Evolutionary conservation across 2,329 filamentous ascomycete species (phyloP).

Genomic region (Chaetothyriales sp.): DNA sequence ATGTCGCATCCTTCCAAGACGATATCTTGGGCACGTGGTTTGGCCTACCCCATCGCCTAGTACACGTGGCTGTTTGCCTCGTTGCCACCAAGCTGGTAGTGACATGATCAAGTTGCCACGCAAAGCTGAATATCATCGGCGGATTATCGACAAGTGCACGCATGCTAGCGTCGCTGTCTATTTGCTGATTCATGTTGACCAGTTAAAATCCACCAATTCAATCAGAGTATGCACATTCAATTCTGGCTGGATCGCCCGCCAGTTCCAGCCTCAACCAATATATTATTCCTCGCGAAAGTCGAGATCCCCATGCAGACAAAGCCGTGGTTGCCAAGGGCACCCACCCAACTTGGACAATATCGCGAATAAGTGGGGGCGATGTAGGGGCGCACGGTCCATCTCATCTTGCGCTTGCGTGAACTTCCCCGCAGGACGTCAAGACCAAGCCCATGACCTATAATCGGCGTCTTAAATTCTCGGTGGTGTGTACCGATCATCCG

Average conservation of each 20-base stretch:
- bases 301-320: conserved; percentile 58
- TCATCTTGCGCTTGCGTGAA: conserved; percentile 48
- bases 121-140: conserved; percentile 65
- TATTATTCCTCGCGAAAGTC: conserved; percentile 55
- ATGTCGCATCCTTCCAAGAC: too few relatives aligned
- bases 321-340: conserved; percentile 46
- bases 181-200: conserved; percentile 41
- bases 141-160: conserved; percentile 52
- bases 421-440: conserved; percentile 62
- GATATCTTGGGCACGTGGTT: conserved; percentile 34
- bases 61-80: conserved; percentile 70
- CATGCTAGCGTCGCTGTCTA: conserved; percentile 57
- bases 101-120: conserved; percentile 49
- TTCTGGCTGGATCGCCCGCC: conserved; percentile 61
- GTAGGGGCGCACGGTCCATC: conserved; percentile 36
- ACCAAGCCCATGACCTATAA: conserved; percentile 66
- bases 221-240: conserved; percentile 52
- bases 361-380: conserved; percentile 34
- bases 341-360: conserved; percentile 60
- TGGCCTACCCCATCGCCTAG: conserved; percentile 50
- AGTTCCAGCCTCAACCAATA: conserved; percentile 66
- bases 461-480: conserved; percentile 58
- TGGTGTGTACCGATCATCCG: conserved; percentile 55
- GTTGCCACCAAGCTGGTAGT: conserved; percentile 81
- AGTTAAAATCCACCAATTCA: conserved; percentile 49